Evolutionary conservation across 352 stramenopile species (phyloP).

Genomic region (Phytophthora brassicae): DNA sequence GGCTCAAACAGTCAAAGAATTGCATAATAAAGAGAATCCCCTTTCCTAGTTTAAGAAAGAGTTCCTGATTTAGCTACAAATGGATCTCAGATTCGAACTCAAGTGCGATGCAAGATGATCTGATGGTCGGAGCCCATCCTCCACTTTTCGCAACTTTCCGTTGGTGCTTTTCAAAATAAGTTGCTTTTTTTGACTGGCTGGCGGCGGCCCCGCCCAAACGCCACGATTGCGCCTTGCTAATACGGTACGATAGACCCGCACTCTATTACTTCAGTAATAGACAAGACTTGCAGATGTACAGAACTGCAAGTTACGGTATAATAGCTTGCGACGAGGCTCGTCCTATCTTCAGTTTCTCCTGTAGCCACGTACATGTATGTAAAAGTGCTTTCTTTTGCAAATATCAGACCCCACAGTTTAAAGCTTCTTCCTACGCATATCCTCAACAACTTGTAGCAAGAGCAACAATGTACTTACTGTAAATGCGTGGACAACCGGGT

Average conservation of each 20-base stretch:
- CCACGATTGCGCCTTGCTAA: slow-evolving; percentile 22
- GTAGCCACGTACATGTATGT: background rate
- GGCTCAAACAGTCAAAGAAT: background rate
- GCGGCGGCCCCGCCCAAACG: slow-evolving; percentile 15
- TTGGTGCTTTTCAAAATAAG: slow-evolving; percentile 23
- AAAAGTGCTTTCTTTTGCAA: slow-evolving; percentile 4
- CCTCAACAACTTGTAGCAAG: too few relatives aligned
- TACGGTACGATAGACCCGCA: too few relatives aligned
- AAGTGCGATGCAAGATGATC: slow-evolving; percentile 20
- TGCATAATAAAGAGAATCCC: background rate
- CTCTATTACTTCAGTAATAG: too few relatives aligned
- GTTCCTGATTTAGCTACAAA: too few relatives aligned
- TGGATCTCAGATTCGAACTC: background rate
- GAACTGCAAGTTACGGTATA: slow-evolving; percentile 30
- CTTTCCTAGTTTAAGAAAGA: too few relatives aligned
- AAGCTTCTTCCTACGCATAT: slow-evolving; percentile 16
- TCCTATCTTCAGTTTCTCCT: slow-evolving; percentile 30
- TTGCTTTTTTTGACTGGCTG: slow-evolving; percentile 29
- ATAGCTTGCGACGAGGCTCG: slow-evolving; percentile 21
- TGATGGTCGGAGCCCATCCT: slow-evolving; percentile 9
- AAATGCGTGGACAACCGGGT: slow-evolving; percentile 1
- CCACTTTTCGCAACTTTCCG: slow-evolving; percentile 9
- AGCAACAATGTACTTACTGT: background rate
- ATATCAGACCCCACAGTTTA: slow-evolving; percentile 31
- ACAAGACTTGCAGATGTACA: too few relatives aligned